A percentile compares a stretch with the other conserved stretches of the same genome.
phyloP scores from a whole-genome alignment of 176 grass and related monocot species.

The Luzula sylvatica region DNA sequence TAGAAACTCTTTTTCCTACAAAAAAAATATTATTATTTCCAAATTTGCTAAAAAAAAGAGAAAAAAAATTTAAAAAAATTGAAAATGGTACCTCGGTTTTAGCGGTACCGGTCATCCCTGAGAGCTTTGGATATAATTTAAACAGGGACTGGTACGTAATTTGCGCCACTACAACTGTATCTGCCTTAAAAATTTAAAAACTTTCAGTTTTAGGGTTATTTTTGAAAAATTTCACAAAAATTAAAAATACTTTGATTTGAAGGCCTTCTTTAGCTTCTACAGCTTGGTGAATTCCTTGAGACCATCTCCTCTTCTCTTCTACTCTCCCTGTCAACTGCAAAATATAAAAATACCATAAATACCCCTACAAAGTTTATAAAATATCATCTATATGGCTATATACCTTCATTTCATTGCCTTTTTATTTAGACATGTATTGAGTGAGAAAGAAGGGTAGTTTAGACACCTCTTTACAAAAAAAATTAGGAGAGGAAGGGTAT shows the following conservation, averaged over 20 bases:
- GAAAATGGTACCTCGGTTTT: constrained; percentile 64
- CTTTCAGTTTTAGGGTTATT: too few relatives aligned
- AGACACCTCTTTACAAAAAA: background rate
- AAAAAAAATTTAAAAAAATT: too few relatives aligned
- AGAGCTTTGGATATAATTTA: constrained; percentile 97
- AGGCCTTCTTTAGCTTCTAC: constrained; percentile 98
- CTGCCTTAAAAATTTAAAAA: constrained; percentile 57
- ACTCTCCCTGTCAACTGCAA: constrained; percentile 80
- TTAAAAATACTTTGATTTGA: constrained; percentile 57
- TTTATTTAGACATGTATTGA: too few relatives aligned
- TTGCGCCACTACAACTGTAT: constrained; percentile 87
- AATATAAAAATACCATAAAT: constrained; percentile 11
- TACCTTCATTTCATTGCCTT: too few relatives aligned
- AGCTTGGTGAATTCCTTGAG: constrained; percentile 98
- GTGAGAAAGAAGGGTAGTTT: too few relatives aligned
- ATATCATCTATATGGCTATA: too few relatives aligned
- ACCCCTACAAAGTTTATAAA: too few relatives aligned
- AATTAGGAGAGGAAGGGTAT: constrained; percentile 3
- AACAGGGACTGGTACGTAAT: constrained; percentile 98
- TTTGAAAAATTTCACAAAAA: constrained; percentile 11
- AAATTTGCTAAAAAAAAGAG: too few relatives aligned
- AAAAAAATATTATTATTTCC: constrained; percentile 1
- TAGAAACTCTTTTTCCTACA: constrained; percentile 88
- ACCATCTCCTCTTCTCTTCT: constrained; percentile 93
- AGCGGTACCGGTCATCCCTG: constrained; percentile 96